Percentiles rank a stretch among this genome's conserved stretches.
These are phyloP conservation scores for Ophiocordyceps sinensis DNA, from an alignment of 2,329 filamentous ascomycete genomes.

Conservation along the genomic window DNA sequence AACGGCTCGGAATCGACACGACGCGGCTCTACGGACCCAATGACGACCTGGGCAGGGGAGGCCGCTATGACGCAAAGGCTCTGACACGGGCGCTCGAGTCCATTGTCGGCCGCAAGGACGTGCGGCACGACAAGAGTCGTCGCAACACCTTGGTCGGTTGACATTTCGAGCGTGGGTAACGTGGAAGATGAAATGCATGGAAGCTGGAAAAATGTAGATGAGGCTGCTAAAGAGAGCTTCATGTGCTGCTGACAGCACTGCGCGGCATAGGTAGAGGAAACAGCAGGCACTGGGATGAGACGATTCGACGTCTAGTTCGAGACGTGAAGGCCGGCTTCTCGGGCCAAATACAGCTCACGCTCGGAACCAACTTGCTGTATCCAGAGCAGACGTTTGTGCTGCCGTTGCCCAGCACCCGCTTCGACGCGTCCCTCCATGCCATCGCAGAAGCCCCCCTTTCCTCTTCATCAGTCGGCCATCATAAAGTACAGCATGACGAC, in stretches of 20 bases:
- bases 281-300: too few species aligned
- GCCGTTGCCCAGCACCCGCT: neutral
- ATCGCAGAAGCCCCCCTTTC: neutral
- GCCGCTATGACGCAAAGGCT: slow-evolving; percentile 61
- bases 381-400: too few species aligned
- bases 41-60: slow-evolving; percentile 24
- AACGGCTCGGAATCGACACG: slow-evolving; percentile 57
- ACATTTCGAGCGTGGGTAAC: neutral
- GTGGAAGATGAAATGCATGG: too few species aligned
- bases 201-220: neutral
- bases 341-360: too few species aligned
- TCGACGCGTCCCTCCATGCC: neutral
- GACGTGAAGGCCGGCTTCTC: too few species aligned
- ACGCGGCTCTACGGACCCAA: slow-evolving; percentile 63
- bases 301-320: too few species aligned
- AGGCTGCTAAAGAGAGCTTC: neutral
- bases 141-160: slow-evolving; percentile 28
- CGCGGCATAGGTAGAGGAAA: too few species aligned
- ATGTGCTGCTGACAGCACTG: too few species aligned
- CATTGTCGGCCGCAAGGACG: slow-evolving; percentile 48
- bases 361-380: too few species aligned
- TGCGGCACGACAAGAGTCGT: slow-evolving; percentile 21
- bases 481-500: slow-evolving; percentile 19
- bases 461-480: slow-evolving; percentile 6
- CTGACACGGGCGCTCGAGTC: slow-evolving; percentile 63